Evolutionary conservation across 495 filamentous ascomycete species (phyloP), one percentile per base, ranked within the genome.

Genomic region (Antarctomyces pellizariae): DNA sequence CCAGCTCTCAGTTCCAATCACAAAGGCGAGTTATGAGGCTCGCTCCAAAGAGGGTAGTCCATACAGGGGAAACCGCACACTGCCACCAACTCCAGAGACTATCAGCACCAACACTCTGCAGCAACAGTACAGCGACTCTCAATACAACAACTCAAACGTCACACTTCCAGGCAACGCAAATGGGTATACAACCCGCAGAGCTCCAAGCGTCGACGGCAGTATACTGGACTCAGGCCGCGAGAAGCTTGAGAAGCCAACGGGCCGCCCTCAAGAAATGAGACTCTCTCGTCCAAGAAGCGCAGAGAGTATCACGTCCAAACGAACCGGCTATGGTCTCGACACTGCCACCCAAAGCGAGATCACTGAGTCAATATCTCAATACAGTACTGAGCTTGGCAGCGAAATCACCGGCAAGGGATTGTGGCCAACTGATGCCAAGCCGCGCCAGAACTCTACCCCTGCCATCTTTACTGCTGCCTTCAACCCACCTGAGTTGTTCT

Each of bases 21-120:
- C n/a, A 34, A 12, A 38, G 32, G 22, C 24, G 12, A 5, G 24
- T 7, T 6, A 25, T 9, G 7, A 25, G 12, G 6, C 13, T 6
- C 6, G 6, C 5, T 25, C 24, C 8, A 25, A 14, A 6, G 14
- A 6, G 8, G 24, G 12, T 25, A 14, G 5, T 7, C 7, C 6
- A 25, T 3, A 42, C 26, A 3, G 34, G 36, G 9, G 14, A 36
- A 21, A 4, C 17, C 36, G 37, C 2, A 12, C 19, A 13, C 43
- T 62, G 9, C 60, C 60, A 21, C 60, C 60, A 5, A 63, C 60
- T 2, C 60, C 60, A 0, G 60, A 65, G 34, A 65, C 60, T 0
- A 47, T 65, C 12, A 54, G 56, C 3, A 60, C 57, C 2, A 52
- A 50, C 8, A 59, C 57, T 0, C 45, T 65, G 18, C 46, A 46